Evolutionary conservation across 345 rosid species (phyloP), one percentile per base, ranked within the genome.

Genomic region (Gossypium longicalyx): DNA sequence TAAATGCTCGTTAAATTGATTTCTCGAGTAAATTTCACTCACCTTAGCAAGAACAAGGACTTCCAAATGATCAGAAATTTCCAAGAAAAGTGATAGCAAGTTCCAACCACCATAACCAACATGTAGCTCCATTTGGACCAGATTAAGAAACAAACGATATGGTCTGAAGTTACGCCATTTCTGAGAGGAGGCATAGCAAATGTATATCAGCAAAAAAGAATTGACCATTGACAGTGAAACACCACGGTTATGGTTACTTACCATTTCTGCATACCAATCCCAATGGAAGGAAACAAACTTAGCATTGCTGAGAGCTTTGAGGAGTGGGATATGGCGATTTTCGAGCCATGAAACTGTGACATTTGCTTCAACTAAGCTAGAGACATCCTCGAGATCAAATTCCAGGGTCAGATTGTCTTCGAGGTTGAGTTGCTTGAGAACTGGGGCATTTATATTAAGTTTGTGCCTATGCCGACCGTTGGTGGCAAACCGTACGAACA

Each of bases 341-440:
- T 17, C 60, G 5, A 70, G 60, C 1, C 41, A 51, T 17, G 73
- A 51, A 29, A 70, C 25, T 11, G 60, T 27, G 29, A 70, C 45
- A 9, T 70, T 51, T 34, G 60, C 73, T 70, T 70, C 60, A 27
- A 51, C 60, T 29, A 70, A 51, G 73, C 71, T 67, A 7, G 71
- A 67, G 57, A 48, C 41, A 47, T 67, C 29, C 9, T 49, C 72
- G 19, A 69, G 7, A 49, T 69, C 45, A 49, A 25, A 69, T 49
- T 68, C 44, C 12, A 49, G 12, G 43, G 23, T n/a, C 7, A 49
- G 58, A 20, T 52, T 52, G 59, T 29, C 73, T 51, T 70, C 23
- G 44, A 70, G 73, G 52, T 27, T 2, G 0, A 70, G 5, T 12
- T 27, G 19, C 25, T 70, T 47, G 12, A 70, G 61, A 34, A 29